Percentiles rank a stretch among this genome's conserved stretches.
These are phyloP conservation scores for Metarhizium rileyi DNA, from an alignment of 2,329 filamentous ascomycete species.

Conservation along the genomic window DNA sequence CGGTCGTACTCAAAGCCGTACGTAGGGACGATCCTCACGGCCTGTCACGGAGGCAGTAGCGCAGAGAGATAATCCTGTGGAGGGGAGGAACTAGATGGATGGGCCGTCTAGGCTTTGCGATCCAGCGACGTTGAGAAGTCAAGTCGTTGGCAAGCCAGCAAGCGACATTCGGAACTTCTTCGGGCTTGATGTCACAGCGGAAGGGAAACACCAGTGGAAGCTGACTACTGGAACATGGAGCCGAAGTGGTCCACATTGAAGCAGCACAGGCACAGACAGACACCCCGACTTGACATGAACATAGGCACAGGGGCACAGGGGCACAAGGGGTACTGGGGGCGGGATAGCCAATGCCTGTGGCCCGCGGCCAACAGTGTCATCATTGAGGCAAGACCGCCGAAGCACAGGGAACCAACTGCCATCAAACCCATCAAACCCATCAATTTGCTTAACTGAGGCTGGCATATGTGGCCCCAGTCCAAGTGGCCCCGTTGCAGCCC, in stretches of 20 bases:
- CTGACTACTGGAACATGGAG: not conserved
- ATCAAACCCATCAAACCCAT: not conserved
- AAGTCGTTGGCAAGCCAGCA: constrained; percentile 11
- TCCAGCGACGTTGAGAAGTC: not conserved
- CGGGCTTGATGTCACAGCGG: constrained; percentile 11
- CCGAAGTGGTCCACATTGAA: too few relatives aligned
- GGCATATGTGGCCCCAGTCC: too few relatives aligned
- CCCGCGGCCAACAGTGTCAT: too few relatives aligned
- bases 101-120: not conserved
- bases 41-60: constrained; percentile 13
- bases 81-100: not conserved
- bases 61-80: constrained; percentile 9
- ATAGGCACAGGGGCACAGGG: too few relatives aligned
- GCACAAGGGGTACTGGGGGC: too few relatives aligned
- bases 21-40: constrained; percentile 9
- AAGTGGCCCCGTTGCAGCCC: not conserved
- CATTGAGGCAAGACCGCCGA: too few relatives aligned
- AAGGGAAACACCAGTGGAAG: not conserved
- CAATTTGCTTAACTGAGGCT: not conserved
- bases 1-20: constrained; percentile 12
- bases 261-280: too few relatives aligned
- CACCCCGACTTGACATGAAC: too few relatives aligned
- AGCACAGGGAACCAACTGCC: too few relatives aligned
- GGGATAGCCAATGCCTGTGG: too few relatives aligned
- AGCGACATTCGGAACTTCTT: constrained; percentile 19